phyloP scores from a whole-genome alignment of 2,329 filamentous ascomycete species.

The Ceratocystis huliohia region DNA sequence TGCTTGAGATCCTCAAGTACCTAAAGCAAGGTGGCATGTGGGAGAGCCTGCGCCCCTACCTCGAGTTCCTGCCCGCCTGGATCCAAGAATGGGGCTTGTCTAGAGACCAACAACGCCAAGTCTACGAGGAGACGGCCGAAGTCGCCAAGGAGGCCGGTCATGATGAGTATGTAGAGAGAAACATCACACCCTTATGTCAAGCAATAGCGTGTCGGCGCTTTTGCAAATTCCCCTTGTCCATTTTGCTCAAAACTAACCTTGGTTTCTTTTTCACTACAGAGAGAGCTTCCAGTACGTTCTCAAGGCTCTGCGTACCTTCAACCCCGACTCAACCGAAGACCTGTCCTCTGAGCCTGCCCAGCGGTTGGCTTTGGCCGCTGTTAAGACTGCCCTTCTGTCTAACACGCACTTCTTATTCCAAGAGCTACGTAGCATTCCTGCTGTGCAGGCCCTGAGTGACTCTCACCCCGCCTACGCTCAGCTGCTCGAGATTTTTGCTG shows the following conservation, averaged over 20 bases:
- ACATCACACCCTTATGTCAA: neutral
- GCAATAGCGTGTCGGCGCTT: too few relatives aligned
- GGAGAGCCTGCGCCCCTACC: conserved; percentile 69
- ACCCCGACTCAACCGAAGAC: conserved; percentile 42
- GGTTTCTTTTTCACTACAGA: conserved; percentile 27
- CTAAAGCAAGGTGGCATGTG: conserved; percentile 64
- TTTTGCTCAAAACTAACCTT: neutral
- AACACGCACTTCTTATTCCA: conserved; percentile 56
- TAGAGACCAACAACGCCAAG: conserved; percentile 68
- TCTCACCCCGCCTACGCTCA: conserved; percentile 78
- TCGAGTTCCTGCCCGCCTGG: conserved; percentile 75
- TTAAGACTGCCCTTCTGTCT: conserved; percentile 42
- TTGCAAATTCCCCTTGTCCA: neutral
- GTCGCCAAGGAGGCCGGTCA: conserved; percentile 68
- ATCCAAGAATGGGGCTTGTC: conserved; percentile 70
- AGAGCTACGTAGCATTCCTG: conserved; percentile 68
- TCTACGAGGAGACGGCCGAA: conserved; percentile 73
- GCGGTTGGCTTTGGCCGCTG: conserved; percentile 44
- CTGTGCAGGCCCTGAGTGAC: conserved; percentile 74
- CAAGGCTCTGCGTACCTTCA: conserved; percentile 49
- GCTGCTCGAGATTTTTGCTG: conserved; percentile 87
- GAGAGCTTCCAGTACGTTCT: conserved; percentile 55
- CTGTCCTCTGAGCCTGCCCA: conserved; percentile 48
- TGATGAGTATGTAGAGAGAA: conserved; percentile 46
- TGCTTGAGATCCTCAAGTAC: conserved; percentile 76